A percentile compares a stretch with the other conserved stretches of the same genome.
These are phyloP conservation scores for Mimosa pudica DNA, from an alignment of 306 rosid species.

Conservation along the genomic window DNA sequence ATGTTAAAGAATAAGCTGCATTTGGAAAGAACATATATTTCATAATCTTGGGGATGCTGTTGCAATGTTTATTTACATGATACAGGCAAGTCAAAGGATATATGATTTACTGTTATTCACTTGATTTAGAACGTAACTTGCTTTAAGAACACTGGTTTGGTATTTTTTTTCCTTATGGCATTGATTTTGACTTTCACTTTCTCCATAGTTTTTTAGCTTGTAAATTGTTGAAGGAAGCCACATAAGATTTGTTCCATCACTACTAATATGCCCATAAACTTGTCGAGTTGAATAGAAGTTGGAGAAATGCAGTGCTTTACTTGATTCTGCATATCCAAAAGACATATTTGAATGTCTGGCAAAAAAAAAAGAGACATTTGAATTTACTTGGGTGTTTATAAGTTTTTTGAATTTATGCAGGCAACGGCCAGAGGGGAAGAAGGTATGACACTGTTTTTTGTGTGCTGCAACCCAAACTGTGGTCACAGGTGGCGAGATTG, in stretches of 20 bases:
- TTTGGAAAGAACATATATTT: neutral
- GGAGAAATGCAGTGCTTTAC: neutral
- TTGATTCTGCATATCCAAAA: neutral
- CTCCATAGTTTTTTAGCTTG: neutral
- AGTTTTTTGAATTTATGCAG: conserved; percentile 45
- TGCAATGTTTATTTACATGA: neutral
- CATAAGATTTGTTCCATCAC: neutral
- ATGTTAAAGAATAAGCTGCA: neutral
- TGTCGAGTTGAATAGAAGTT: neutral
- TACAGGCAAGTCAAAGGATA: neutral
- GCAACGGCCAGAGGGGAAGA: conserved; percentile 79
- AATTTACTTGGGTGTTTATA: neutral
- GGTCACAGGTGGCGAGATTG: conserved; percentile 60
- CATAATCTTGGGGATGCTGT: neutral
- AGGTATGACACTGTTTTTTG: conserved; percentile 73
- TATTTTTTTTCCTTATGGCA: neutral
- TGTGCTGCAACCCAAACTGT: conserved; percentile 87
- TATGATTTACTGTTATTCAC: neutral
- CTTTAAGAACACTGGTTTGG: neutral
- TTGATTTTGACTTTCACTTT: neutral
- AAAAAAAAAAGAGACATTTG: conserved; percentile 1
- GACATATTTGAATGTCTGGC: neutral
- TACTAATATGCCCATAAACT: neutral
- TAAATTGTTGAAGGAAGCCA: neutral
- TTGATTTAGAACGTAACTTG: neutral